Base-by-base conservation (phyloP, 1,139 yeast species). In the Suhomyces atakaporum region DNA sequence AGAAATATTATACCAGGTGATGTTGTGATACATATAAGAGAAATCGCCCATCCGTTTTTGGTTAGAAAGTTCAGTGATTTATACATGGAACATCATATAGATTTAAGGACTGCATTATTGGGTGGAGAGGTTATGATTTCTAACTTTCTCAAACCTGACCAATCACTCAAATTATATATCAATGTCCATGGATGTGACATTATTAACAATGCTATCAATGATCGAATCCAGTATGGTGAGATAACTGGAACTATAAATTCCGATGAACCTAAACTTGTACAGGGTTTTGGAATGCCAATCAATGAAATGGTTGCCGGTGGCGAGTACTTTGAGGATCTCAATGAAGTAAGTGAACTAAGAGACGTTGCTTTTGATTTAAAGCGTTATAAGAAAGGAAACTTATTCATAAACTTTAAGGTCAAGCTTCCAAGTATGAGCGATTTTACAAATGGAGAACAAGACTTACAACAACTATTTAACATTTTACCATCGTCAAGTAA, bases 241-340 rank as follows among this genome's bases (percentile, higher is more conserved):
- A 56, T 78, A 1, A 53, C 69, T 5, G 76, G 76, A 1, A 60
- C 72, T 3, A 66, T 75, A 11, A 61, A 62, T 13, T 69, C 77
- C 3, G 73, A 72, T 5, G 56, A 60, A 4, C 67, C 79, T 2
- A 79, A 77, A 43, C 54, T 73, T 4, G 68, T 79, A 1, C 62
- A 63, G 38, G 77, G 75, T 1, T 58, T 63, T 30, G 85, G 86
- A 15, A 77, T 79, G 82, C 95, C 95, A 3, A 73, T 79, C 21
- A 76, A 77, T 58, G 60, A 67, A 27, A 64, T 56, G 39, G 69
- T 48, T 8, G 47, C 45, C 3, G 60, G 60, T 16, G 68, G 65
- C 0, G 53, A 50, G 14, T 54, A 50, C 27, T 44, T 43, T 16
- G 56, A 58, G 35, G 43, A 49, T 15, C 28, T 44, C 4, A 49